A percentile compares a stretch with the other conserved stretches of the same genome.
Evolutionary conservation across 768 basidiomycete genomes (phyloP).

Genomic region (Naganishia friedmannii): DNA sequence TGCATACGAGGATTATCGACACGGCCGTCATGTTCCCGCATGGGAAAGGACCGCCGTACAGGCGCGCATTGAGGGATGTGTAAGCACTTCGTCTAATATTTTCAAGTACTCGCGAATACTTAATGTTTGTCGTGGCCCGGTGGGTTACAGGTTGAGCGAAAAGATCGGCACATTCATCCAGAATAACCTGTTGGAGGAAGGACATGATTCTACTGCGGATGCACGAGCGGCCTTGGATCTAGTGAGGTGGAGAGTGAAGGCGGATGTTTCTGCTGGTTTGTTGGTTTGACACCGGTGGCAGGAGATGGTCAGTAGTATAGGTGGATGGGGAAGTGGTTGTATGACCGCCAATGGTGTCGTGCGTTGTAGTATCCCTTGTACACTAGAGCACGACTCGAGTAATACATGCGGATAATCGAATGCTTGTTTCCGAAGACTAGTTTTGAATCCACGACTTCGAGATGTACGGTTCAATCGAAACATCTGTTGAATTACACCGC

Average conservation of each 20-base stretch:
- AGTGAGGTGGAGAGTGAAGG: constrained; percentile 74
- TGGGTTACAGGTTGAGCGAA: constrained; percentile 67
- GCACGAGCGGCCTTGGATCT: constrained; percentile 83
- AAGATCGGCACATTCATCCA: constrained; percentile 79
- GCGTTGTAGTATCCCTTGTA: neutral
- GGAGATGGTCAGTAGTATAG: neutral
- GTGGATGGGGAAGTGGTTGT: neutral
- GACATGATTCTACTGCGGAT: constrained; percentile 89
- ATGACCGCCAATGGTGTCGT: neutral
- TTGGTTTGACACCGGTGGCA: no score
- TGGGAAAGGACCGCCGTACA: constrained; percentile 68
- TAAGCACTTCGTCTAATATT: constrained; percentile 49
- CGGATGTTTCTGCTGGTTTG: constrained; percentile 51
- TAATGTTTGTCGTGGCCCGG: no score
- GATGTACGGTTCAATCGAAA: no score
- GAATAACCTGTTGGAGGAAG: constrained; percentile 66
- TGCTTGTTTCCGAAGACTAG: no score
- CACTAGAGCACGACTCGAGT: no score
- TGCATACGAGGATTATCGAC: constrained; percentile 80
- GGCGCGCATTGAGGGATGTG: constrained; percentile 78
- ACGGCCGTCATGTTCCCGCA: constrained; percentile 82
- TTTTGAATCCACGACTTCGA: no score
- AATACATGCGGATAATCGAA: no score
- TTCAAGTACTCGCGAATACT: no score
- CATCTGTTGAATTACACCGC: no score